phyloP scores from a whole-genome alignment of 192 early-diverging fungal genomes.

The Coemansia pectinata region DNA sequence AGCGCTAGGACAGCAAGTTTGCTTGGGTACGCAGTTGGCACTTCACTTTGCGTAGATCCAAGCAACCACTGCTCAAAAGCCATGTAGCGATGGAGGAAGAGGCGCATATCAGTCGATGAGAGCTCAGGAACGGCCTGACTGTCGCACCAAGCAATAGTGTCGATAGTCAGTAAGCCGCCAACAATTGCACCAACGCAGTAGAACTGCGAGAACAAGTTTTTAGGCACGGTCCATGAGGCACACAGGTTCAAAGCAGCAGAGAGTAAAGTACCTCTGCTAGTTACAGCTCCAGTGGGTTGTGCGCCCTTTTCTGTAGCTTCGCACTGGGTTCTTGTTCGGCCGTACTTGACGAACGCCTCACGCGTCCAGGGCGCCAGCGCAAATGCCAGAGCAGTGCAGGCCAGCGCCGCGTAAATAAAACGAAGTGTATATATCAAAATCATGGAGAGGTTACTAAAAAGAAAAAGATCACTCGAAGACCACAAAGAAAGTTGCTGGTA shows the following conservation, averaged over 20 bases:
- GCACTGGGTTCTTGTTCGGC: slow-evolving; percentile 23
- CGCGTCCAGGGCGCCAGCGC: slow-evolving; percentile 45
- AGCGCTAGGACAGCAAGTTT: slow-evolving; percentile 14
- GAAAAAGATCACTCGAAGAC: not conserved
- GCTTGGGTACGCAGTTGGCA: not conserved
- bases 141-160: slow-evolving; percentile 12
- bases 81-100: not conserved
- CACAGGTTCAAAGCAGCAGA: slow-evolving; percentile 2
- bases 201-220: slow-evolving; percentile 42
- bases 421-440: slow-evolving; percentile 3
- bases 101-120: not conserved
- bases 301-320: not conserved
- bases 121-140: not conserved
- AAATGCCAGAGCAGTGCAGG: slow-evolving; percentile 24
- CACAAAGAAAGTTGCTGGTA: not conserved
- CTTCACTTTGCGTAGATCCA: not conserved
- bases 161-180: slow-evolving; percentile 18
- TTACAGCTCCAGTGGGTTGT: not conserved
- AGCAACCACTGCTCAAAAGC: not conserved
- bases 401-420: slow-evolving; percentile 17
- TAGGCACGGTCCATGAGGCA: slow-evolving; percentile 28
- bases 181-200: slow-evolving; percentile 26
- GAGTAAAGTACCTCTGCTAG: not conserved
- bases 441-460: not conserved
- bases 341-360: slow-evolving; percentile 48